These are phyloP conservation scores for Inga oerstediana DNA, from an alignment of 306 rosid species.

Conservation along the genomic window DNA sequence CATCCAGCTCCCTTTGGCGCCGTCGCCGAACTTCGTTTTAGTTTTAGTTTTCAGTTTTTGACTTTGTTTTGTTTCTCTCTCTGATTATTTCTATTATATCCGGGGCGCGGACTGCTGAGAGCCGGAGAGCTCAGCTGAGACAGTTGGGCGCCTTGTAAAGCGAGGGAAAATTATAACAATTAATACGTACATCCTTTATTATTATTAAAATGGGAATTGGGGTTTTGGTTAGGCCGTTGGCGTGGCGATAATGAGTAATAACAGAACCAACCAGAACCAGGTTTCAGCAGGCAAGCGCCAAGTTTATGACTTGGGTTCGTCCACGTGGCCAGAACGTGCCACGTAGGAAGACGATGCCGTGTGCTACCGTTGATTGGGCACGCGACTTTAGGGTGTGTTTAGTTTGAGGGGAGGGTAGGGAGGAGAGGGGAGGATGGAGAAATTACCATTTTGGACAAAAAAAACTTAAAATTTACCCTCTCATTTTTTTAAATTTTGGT, in stretches of 20 bases:
- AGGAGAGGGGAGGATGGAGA: too few relatives aligned
- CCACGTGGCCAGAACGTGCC: constrained; percentile 53
- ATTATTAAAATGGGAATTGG: too few relatives aligned
- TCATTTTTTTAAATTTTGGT: too few relatives aligned
- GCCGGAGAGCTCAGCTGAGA: too few relatives aligned
- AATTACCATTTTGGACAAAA: too few relatives aligned
- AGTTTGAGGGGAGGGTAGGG: too few relatives aligned
- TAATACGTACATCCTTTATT: too few relatives aligned
- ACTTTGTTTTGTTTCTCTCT: too few relatives aligned
- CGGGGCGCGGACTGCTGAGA: background rate
- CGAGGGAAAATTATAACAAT: too few relatives aligned
- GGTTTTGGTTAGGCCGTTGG: background rate
- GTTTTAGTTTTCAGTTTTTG: too few relatives aligned
- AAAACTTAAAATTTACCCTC: too few relatives aligned
- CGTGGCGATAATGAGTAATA: background rate
- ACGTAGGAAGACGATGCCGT: constrained; percentile 42
- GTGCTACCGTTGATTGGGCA: background rate
- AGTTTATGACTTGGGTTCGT: constrained; percentile 10
- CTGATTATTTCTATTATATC: background rate
- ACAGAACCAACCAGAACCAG: background rate
- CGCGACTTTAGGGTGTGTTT: background rate
- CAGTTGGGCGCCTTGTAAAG: too few relatives aligned
- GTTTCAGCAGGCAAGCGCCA: constrained; percentile 18
- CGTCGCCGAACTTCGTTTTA: background rate
- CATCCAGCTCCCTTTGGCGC: background rate